phyloP scores from a whole-genome alignment of 2,329 filamentous ascomycete species.

The Cladorrhinum sp. region DNA sequence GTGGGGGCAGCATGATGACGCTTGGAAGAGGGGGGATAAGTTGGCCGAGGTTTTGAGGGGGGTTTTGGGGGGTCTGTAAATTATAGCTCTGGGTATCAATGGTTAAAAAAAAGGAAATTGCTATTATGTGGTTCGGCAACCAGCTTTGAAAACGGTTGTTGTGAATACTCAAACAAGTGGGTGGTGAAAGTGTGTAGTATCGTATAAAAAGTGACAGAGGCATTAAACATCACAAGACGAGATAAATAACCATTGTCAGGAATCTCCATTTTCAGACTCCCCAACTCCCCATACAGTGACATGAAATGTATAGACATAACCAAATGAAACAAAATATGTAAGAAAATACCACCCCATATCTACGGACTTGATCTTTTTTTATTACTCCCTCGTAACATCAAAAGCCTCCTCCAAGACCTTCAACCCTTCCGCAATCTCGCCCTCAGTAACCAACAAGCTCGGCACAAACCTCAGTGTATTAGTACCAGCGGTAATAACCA shows the following conservation, averaged over 20 bases:
- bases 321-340: background rate
- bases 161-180: too few relatives aligned
- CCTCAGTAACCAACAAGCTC: constrained; percentile 73
- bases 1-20: constrained; percentile 58
- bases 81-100: background rate
- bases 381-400: constrained; percentile 34
- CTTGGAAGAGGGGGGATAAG: constrained; percentile 60
- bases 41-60: constrained; percentile 46
- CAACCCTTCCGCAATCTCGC: constrained; percentile 76
- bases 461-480: constrained; percentile 94
- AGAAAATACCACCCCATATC: background rate
- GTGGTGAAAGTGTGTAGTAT: too few relatives aligned
- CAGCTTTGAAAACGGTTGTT: too few relatives aligned
- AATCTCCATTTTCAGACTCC: background rate
- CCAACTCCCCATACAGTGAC: background rate
- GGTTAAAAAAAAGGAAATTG: too few relatives aligned
- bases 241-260: too few relatives aligned
- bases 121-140: too few relatives aligned
- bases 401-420: constrained; percentile 70
- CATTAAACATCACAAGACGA: too few relatives aligned
- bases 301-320: background rate
- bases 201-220: too few relatives aligned
- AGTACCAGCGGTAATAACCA: constrained; percentile 89
- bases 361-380: background rate
- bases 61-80: background rate